Percentiles rank a stretch among this genome's conserved stretches.
phyloP scores from a whole-genome alignment of 805 yeast genomes.

The Saccharomycopsis amapae region DNA sequence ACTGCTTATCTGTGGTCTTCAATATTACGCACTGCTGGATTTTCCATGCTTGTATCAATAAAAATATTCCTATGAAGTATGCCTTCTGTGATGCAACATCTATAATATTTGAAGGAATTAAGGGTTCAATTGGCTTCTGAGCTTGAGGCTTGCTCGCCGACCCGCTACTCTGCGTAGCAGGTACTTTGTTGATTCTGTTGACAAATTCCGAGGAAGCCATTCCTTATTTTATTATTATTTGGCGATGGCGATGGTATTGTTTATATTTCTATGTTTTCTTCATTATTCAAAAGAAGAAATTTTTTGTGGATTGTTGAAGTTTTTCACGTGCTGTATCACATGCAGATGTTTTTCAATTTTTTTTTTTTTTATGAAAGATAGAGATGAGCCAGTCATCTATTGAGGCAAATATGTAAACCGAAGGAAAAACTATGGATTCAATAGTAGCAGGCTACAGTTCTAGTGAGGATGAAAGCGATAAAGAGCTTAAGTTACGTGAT shows the following conservation, averaged over 20 bases:
- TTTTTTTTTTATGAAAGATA: too few relatives aligned
- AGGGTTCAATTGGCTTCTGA: conserved; percentile 26
- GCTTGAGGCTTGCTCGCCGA: not conserved
- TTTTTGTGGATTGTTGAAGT: too few relatives aligned
- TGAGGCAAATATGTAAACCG: not conserved
- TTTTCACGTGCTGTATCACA: too few relatives aligned
- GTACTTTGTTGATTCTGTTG: not conserved
- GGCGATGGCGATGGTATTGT: too few relatives aligned
- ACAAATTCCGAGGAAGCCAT: conserved; percentile 6
- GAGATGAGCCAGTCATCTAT: too few relatives aligned
- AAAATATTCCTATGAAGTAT: conserved; percentile 57
- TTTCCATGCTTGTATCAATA: conserved; percentile 80
- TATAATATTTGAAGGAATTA: conserved; percentile 58
- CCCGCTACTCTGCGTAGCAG: not conserved
- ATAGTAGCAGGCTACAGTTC: conserved; percentile 30
- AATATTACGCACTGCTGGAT: conserved; percentile 60
- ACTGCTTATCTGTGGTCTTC: conserved; percentile 30
- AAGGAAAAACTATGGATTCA: conserved; percentile 28
- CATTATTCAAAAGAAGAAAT: too few relatives aligned
- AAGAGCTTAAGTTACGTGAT: not conserved
- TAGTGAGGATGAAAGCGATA: conserved; percentile 8
- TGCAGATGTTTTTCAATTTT: too few relatives aligned
- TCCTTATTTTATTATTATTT: too few relatives aligned
- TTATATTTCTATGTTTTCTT: too few relatives aligned
- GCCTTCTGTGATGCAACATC: conserved; percentile 75